These are phyloP conservation scores for Globisporangium barbulae DNA, from an alignment of 352 stramenopile species.

Conservation along the genomic window DNA sequence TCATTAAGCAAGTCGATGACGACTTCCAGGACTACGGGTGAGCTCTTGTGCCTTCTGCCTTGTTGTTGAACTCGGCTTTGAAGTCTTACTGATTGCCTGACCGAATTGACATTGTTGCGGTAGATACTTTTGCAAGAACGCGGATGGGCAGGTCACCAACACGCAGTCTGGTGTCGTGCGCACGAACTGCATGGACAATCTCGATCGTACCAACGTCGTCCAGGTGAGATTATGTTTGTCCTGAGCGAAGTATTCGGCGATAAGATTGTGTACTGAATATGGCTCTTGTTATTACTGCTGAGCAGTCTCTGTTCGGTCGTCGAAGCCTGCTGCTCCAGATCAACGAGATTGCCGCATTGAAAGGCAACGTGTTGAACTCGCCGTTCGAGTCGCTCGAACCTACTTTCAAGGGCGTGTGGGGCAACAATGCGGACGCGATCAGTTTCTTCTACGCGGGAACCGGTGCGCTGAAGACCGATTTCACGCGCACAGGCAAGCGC, in stretches of 20 bases:
- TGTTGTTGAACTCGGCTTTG: neutral
- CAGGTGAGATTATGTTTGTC: constrained; percentile 26
- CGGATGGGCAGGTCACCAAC: constrained; percentile 42
- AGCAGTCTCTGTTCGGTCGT: constrained; percentile 92
- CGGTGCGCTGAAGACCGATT: constrained; percentile 94
- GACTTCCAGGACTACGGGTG: constrained; percentile 73
- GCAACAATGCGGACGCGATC: constrained; percentile 96
- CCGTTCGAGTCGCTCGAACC: constrained; percentile 64
- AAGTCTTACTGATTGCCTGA: neutral
- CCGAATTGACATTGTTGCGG: constrained; percentile 5
- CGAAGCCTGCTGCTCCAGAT: constrained; percentile 86
- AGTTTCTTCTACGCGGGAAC: constrained; percentile 93
- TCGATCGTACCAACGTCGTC: constrained; percentile 92
- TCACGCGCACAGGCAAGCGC: constrained; percentile 93
- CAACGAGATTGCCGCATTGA: constrained; percentile 56
- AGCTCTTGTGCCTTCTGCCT: constrained; percentile 11
- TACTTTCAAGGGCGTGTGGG: constrained; percentile 91
- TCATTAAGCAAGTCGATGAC: constrained; percentile 87
- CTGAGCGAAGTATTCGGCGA: neutral
- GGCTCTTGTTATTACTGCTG: neutral
- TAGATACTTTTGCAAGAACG: constrained; percentile 59
- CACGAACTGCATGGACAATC: constrained; percentile 99
- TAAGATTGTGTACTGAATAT: neutral
- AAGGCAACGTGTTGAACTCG: constrained; percentile 68
- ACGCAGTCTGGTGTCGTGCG: constrained; percentile 92